A percentile compares a stretch with the other conserved stretches of the same genome.
Conservation (phyloP, 192 early-diverging fungal species). For the Coemansia sp. region DNA sequence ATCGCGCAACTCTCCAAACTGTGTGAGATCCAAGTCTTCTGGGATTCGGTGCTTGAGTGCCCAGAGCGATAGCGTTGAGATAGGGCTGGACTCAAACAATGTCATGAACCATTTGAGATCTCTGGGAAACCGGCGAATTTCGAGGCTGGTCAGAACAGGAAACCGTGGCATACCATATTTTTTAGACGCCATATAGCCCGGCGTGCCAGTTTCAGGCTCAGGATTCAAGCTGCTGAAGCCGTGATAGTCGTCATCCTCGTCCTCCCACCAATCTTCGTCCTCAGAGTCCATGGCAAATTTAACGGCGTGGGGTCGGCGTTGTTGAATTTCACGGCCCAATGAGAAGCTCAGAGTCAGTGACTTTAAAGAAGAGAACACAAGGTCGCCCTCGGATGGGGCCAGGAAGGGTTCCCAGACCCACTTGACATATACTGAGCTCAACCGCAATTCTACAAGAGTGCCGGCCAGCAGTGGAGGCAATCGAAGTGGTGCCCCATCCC, state of each 20-base stretch:
- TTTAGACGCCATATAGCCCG: neutral
- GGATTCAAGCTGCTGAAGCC: neutral
- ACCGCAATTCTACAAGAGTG: slow-evolving; percentile 9
- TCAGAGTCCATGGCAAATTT: neutral
- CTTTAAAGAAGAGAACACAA: slow-evolving; percentile 10
- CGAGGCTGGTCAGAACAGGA: slow-evolving; percentile 9
- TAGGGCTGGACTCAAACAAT: slow-evolving; percentile 9
- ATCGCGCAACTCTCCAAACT: neutral
- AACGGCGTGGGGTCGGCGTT: neutral
- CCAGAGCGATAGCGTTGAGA: slow-evolving; percentile 7
- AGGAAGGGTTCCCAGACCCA: slow-evolving; percentile 9
- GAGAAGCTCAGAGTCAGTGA: slow-evolving; percentile 10
- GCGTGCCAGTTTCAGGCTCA: neutral
- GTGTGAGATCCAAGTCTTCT: neutral
- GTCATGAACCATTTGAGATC: neutral
- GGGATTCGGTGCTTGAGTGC: slow-evolving; percentile 10
- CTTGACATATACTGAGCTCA: neutral
- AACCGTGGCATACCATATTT: slow-evolving; percentile 8
- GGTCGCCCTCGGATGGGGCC: neutral
- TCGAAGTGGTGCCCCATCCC: neutral
- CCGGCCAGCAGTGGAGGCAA: slow-evolving; percentile 1
- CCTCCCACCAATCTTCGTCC: neutral
- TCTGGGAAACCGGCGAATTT: slow-evolving; percentile 13
- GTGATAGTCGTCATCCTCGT: neutral
- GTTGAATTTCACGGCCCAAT: neutral